A percentile compares a stretch with the other conserved stretches of the same genome.
These are phyloP conservation scores for Umbilicus rupestris DNA, from an alignment of 164 flowering plant species.

Conservation along the genomic window DNA sequence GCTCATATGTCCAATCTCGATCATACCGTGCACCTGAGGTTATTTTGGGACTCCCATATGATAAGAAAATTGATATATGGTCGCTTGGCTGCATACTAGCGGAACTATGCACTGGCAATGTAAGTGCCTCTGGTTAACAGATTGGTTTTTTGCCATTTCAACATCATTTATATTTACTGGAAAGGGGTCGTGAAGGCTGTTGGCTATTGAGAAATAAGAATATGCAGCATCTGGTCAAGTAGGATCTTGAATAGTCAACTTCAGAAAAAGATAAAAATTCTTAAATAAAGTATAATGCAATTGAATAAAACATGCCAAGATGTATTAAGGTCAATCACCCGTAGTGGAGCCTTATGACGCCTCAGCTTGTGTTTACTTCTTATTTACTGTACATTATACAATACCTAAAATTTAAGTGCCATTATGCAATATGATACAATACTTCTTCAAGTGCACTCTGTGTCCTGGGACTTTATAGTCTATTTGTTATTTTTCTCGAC, in stretches of 20 bases:
- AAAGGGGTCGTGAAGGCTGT: background rate
- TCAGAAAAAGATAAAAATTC: background rate
- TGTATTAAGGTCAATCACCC: too few species aligned
- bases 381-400: too few species aligned
- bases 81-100: slow-evolving; percentile 99
- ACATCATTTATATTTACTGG: background rate
- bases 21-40: slow-evolving; percentile 14
- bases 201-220: background rate
- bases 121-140: slow-evolving; percentile 29
- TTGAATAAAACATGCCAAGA: background rate
- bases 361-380: too few species aligned
- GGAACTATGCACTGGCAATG: slow-evolving; percentile 97
- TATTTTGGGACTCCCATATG: slow-evolving; percentile 89
- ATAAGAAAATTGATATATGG: slow-evolving; percentile 94
- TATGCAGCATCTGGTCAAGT: background rate
- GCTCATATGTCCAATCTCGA: slow-evolving; percentile 12
- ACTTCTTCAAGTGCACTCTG: too few species aligned
- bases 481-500: background rate
- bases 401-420: too few species aligned
- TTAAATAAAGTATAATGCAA: background rate
- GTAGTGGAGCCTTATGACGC: too few species aligned
- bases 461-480: too few species aligned
- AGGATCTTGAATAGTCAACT: background rate
- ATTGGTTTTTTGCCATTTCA: background rate
- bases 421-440: too few species aligned